Conservation (phyloP, 2,329 filamentous ascomycete genomes). For the Emergomyces orientalis region DNA sequence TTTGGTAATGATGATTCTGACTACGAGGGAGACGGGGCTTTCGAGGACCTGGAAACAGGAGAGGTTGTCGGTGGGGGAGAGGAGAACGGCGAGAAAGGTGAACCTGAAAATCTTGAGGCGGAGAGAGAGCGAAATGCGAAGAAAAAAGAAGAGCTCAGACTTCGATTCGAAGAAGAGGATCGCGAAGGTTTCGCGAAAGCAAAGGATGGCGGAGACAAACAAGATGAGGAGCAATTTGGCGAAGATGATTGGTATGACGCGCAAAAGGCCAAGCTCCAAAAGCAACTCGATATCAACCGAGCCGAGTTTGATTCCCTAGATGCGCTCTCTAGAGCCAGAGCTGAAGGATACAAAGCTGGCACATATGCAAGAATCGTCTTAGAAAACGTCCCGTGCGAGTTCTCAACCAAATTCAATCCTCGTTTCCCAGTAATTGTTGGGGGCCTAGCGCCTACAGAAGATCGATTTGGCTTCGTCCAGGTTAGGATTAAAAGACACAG, state of each 20-base stretch:
- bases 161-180: slow-evolving; percentile 95
- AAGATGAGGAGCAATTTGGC: slow-evolving; percentile 69
- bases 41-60: slow-evolving; percentile 75
- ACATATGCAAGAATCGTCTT: slow-evolving; percentile 89
- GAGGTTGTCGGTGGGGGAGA: slow-evolving; percentile 42
- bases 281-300: slow-evolving; percentile 94
- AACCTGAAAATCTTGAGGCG: slow-evolving; percentile 55
- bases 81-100: slow-evolving; percentile 24
- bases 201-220: slow-evolving; percentile 66
- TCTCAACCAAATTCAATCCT: slow-evolving; percentile 71
- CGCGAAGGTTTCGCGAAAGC: slow-evolving; percentile 82
- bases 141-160: slow-evolving; percentile 85
- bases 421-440: slow-evolving; percentile 78
- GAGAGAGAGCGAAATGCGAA: slow-evolving; percentile 86
- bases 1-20: slow-evolving; percentile 38
- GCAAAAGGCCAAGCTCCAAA: slow-evolving; percentile 89
- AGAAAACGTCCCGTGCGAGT: slow-evolving; percentile 82
- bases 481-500: slow-evolving; percentile 93
- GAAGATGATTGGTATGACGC: slow-evolving; percentile 99
- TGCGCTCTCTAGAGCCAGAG: slow-evolving; percentile 67
- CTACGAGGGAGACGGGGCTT: slow-evolving; percentile 67
- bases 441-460: slow-evolving; percentile 85
- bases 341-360: slow-evolving; percentile 85
- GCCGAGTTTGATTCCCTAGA: slow-evolving; percentile 85
- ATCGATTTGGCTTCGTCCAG: slow-evolving; percentile 91